Evolutionary conservation across 352 stramenopile species (phyloP).

Genomic region (Phytophthora sp.): DNA sequence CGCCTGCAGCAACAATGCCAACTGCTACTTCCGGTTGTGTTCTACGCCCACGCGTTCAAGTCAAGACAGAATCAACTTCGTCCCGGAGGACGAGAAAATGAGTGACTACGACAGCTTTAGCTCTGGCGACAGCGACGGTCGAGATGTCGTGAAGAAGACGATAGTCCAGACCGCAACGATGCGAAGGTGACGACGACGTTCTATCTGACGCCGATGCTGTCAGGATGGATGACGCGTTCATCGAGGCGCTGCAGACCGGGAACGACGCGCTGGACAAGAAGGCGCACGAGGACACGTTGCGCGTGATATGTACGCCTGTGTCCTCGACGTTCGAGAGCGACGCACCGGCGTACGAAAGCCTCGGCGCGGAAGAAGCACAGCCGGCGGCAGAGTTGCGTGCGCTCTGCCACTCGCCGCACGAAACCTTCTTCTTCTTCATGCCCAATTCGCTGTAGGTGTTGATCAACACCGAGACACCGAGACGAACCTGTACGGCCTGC

Average conservation of each 20-base stretch:
- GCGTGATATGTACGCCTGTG: slow-evolving; percentile 1
- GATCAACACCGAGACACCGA: too few relatives aligned
- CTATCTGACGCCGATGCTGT: slow-evolving; percentile 3
- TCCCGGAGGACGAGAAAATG: too few relatives aligned
- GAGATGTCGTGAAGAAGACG: not conserved
- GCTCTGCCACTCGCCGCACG: not conserved
- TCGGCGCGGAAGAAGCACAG: not conserved
- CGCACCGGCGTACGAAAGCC: not conserved
- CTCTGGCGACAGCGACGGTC: not conserved
- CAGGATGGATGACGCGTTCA: slow-evolving; percentile 7
- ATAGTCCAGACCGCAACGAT: too few relatives aligned
- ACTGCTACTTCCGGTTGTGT: too few relatives aligned
- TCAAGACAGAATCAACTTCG: too few relatives aligned
- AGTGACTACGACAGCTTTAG: not conserved
- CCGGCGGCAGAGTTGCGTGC: not conserved
- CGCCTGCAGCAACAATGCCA: too few relatives aligned
- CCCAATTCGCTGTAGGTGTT: slow-evolving; percentile 17
- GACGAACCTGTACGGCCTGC: slow-evolving; percentile 30
- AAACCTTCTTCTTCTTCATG: slow-evolving; percentile 36
- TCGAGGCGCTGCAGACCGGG: slow-evolving; percentile 1
- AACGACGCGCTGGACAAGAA: not conserved
- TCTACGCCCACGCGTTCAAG: too few relatives aligned
- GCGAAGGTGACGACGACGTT: too few relatives aligned
- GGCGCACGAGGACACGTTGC: not conserved
- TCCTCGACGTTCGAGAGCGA: not conserved